These are phyloP conservation scores for Protomyces inundatus DNA, from an alignment of 1,139 yeast genomes.

Conservation along the genomic window DNA sequence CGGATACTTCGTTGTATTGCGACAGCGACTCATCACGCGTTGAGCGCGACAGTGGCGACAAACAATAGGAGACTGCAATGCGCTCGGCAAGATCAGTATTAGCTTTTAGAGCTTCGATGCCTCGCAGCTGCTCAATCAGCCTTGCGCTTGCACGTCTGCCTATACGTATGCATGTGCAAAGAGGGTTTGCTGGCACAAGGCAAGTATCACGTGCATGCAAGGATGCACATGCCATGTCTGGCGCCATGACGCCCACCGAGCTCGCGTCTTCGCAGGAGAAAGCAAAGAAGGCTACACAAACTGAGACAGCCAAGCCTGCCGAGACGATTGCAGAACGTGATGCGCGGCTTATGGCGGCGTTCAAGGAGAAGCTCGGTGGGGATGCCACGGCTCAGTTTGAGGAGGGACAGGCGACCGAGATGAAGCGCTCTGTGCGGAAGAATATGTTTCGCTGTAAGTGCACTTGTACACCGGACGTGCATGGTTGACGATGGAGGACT, in stretches of 20 bases:
- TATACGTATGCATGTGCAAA: no score
- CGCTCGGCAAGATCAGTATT: no score
- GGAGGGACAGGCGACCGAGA: constrained; percentile 18
- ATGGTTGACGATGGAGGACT: not conserved
- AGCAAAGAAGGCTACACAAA: not conserved
- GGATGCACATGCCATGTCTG: no score
- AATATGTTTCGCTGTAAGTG: constrained; percentile 24
- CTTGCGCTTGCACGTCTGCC: no score
- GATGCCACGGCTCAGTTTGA: constrained; percentile 21
- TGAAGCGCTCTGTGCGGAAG: constrained; percentile 17
- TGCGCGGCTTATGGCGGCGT: constrained; percentile 18
- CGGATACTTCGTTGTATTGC: no score
- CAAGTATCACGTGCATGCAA: no score
- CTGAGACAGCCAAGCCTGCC: not conserved
- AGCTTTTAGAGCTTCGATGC: no score
- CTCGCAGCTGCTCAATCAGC: no score
- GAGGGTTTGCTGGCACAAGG: no score
- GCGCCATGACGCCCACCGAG: not conserved
- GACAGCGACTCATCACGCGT: no score
- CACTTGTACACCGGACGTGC: not conserved
- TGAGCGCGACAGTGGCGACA: no score
- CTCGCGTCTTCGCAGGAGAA: not conserved
- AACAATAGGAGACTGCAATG: no score
- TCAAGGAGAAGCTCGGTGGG: constrained; percentile 18
- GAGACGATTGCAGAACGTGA: constrained; percentile 11